phyloP scores from a whole-genome alignment of 2,329 filamentous ascomycete genomes.

The Aspergillus texensis region DNA sequence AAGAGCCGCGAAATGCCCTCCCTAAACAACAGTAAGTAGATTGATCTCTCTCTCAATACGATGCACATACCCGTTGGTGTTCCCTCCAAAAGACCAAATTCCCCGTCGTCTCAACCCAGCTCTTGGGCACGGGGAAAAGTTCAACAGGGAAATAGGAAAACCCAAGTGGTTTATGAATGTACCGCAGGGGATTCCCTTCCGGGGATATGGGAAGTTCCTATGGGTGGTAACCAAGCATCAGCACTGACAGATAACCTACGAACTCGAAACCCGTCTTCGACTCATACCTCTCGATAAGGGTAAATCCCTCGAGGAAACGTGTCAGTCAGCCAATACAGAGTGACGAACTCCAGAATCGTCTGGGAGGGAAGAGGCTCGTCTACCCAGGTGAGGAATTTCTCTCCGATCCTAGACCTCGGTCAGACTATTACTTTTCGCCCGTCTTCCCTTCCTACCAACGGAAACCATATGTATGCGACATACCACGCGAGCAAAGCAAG shows the following conservation, averaged over 20 bases:
- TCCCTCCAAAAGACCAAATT: conserved; percentile 42
- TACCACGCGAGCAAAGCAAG: conserved; percentile 38
- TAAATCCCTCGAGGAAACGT: conserved; percentile 39
- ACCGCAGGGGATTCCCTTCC: conserved; percentile 12
- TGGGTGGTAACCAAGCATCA: background rate
- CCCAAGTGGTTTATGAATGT: conserved; percentile 49
- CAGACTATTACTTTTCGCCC: background rate
- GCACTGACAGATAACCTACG: background rate
- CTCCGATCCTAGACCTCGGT: conserved; percentile 37
- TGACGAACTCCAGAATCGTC: conserved; percentile 37
- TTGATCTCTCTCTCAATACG: background rate
- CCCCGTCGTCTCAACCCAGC: conserved; percentile 38
- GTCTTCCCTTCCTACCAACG: too few relatives aligned
- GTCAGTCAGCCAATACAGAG: conserved; percentile 44
- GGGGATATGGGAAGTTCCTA: background rate
- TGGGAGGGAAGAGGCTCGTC: conserved; percentile 34
- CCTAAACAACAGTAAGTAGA: conserved; percentile 27
- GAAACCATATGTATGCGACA: background rate
- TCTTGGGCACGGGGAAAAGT: conserved; percentile 42
- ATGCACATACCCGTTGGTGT: conserved; percentile 34
- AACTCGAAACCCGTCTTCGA: background rate
- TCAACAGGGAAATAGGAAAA: conserved; percentile 52
- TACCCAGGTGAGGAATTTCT: conserved; percentile 42
- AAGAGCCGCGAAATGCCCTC: conserved; percentile 58
- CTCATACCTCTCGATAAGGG: conserved; percentile 32